Conservation (phyloP, 805 yeast species). For the Candida loeiensis region DNA sequence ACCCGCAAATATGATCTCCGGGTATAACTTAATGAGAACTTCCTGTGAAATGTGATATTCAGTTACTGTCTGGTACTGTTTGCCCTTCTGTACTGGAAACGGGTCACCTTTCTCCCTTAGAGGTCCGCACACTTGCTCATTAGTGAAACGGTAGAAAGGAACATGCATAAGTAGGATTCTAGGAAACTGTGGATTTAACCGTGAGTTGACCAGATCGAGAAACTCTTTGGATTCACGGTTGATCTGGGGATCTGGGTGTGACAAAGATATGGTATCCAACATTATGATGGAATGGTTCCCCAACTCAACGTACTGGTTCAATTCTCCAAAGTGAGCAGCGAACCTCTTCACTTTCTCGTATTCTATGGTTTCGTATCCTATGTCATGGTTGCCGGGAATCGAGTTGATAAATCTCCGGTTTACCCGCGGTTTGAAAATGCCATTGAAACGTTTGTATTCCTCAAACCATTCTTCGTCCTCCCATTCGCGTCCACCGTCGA, state of each 20-base stretch:
- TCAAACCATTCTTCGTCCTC: constrained; percentile 60
- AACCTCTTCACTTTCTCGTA: constrained; percentile 60
- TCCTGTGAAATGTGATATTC: constrained; percentile 56
- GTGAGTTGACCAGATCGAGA: constrained; percentile 33
- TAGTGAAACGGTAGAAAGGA: constrained; percentile 73
- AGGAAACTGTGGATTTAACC: constrained; percentile 41
- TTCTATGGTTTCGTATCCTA: constrained; percentile 82
- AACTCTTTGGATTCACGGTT: constrained; percentile 53
- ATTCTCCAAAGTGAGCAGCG: constrained; percentile 66
- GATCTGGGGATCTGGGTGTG: constrained; percentile 48
- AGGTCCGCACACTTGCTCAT: constrained; percentile 67
- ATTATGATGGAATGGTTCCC: constrained; percentile 72
- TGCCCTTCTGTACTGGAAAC: constrained; percentile 72
- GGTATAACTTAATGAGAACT: constrained; percentile 57
- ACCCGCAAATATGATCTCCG: constrained; percentile 76
- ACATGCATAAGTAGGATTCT: constrained; percentile 79
- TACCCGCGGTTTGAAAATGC: constrained; percentile 56
- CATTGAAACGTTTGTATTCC: constrained; percentile 67
- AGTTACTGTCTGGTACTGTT: constrained; percentile 88
- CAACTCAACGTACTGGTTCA: constrained; percentile 51
- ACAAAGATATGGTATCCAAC: constrained; percentile 79
- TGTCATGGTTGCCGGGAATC: constrained; percentile 92
- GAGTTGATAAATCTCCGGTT: constrained; percentile 36
- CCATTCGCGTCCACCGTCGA: constrained; percentile 95
- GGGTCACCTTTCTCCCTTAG: constrained; percentile 60